Evolutionary conservation across 2,329 filamentous ascomycete genomes (phyloP), one percentile per base, ranked within the genome.

Genomic region (Leptodontidium sp.): DNA sequence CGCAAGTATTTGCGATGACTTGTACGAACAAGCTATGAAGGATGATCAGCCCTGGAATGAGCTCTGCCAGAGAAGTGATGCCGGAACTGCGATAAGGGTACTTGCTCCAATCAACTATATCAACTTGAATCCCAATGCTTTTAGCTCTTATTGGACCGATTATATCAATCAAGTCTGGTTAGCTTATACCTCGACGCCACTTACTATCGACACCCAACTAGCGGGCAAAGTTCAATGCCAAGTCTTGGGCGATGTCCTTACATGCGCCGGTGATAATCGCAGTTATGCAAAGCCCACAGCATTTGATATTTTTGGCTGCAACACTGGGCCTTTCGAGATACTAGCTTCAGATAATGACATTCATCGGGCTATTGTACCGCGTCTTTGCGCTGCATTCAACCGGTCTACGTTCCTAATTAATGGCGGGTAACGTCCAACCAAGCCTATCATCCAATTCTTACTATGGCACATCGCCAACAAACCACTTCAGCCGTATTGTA

Each of bases 301-400:
- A 55, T 55, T 32, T 24, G 26, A 55, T 55, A 55, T 55, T 35
- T 55, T 55, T 55, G 52, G 52, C 52, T 55, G 52, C 52, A 55
- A 55, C 26, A 32, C 52, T 55, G 26, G 52, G 8, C 52, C 52
- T 14, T 55, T 55, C 26, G 26, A 55, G 26, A 55, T 55, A 55
- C 26, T 38, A 58, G 53, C 29, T 32, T 24, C 35, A 24, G 32
- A 58, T 58, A 58, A 58, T 24, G 17, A 40, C 7, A 40, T 58
- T 40, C 32, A 58, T 58, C 15, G 35, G n/a, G 53, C 53, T 58
- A 24, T 58, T 58, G 53, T 57, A 38, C 32, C 32, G 35, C 53
- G 53, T 58, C 53, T 58, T 58, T 58, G 53, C 53, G 53, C 53
- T 58, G 53, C 53, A 58, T 58, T 58, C 32, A 58, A 58, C 32